Evolutionary conservation across 805 yeast genomes (phyloP), one percentile per base, ranked within the genome.

Genomic region (Hanseniaspora taiwanica): DNA sequence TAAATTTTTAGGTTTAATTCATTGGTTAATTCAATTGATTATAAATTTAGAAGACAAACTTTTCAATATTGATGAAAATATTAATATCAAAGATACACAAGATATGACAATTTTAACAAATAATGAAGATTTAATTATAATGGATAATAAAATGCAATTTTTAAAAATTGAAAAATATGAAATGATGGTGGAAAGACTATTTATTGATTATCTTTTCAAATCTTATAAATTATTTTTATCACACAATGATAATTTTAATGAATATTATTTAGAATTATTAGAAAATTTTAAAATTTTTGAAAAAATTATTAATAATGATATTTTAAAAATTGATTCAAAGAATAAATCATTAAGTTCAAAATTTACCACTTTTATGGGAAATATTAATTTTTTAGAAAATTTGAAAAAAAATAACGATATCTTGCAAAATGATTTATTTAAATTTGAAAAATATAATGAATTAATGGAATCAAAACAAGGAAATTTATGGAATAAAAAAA

Each of bases 11-110:
- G 94, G 91, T 1, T 74, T 87, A 71, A 61, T 86, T 18, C 77
- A 80, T 55, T 86, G 96, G 96, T 55, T 86, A 35, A 75, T 80
- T 4, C 74, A 74, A 46, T 65, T 75, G 44, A 76, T 66, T 49
- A 53, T 45, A 46, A 66, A 63, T 39, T 56, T 64, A 42, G 74
- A 71, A 37, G 51, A 53, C 32, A 42, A 48, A 12, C 31, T 50
- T 9, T 44, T 42, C n/a, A 44, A 47, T 16, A 37, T 55, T 25
- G 54, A 55, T 43, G 43, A 49, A 24, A 46, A 48, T 8, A 34
- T 54, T 18, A 29, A 45, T 10, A 45, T 46, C 38, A 55, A 56
- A 40, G 53, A 54, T 27, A 56, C 60, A 2, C 60, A 55, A 37
- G 60, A 56, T 35, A 38, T 55, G 33, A 51, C 55, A 4, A 52